phyloP scores from a whole-genome alignment of 2,329 filamentous ascomycete genomes.

The Stachybotrys chlorohalonatus region DNA sequence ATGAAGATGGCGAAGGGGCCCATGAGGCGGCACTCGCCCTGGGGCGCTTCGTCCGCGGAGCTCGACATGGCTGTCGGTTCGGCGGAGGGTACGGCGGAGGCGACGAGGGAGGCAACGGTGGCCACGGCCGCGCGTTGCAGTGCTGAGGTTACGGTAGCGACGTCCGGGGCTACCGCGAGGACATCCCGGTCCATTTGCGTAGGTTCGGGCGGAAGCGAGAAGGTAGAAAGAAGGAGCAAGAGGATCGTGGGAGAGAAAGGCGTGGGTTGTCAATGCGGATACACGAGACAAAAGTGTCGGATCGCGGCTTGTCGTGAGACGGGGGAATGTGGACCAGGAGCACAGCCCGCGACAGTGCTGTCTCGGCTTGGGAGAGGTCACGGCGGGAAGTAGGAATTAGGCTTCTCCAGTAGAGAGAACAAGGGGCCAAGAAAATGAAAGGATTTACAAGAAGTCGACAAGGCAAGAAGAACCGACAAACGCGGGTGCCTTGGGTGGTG shows the following conservation, averaged over 20 bases:
- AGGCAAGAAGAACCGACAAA: not conserved
- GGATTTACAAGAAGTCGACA: not conserved
- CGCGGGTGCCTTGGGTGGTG: not conserved
- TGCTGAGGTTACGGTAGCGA: not conserved
- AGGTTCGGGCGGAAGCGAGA: not conserved
- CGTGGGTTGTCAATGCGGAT: no score
- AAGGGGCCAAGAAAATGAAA: not conserved
- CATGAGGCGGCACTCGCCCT: slow-evolving; percentile 76
- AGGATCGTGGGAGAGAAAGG: not conserved
- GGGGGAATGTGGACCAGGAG: not conserved
- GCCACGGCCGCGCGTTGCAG: slow-evolving; percentile 13
- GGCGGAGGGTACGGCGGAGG: slow-evolving; percentile 10
- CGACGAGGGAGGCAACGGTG: slow-evolving; percentile 1
- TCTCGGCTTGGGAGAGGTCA: not conserved
- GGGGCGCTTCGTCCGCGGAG: slow-evolving; percentile 32
- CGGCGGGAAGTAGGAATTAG: not conserved
- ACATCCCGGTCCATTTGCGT: slow-evolving; percentile 3
- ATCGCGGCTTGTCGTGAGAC: not conserved
- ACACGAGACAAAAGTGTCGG: not conserved
- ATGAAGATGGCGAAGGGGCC: slow-evolving; percentile 88
- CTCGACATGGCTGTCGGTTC: slow-evolving; percentile 15
- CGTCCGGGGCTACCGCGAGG: slow-evolving; percentile 9
- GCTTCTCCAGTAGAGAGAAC: not conserved
- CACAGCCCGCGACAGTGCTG: not conserved
- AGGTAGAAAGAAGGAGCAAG: not conserved